A percentile compares a stretch with the other conserved stretches of the same genome.
Conservation (phyloP, 805 yeast genomes). For the Candida gorgasii region DNA sequence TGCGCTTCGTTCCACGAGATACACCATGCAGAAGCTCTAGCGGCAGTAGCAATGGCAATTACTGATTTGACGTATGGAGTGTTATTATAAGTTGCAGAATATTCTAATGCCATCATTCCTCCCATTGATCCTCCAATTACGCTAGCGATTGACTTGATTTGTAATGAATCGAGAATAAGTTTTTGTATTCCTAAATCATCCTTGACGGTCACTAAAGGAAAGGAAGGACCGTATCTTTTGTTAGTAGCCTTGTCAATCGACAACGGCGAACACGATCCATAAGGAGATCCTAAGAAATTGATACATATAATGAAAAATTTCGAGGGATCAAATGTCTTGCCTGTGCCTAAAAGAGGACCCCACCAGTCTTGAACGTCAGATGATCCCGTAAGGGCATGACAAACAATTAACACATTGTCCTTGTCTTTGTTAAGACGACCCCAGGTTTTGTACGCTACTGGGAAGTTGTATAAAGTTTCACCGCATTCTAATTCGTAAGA, state of each 20-base stretch:
- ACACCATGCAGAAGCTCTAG: slow-evolving; percentile 97
- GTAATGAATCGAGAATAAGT: slow-evolving; percentile 73
- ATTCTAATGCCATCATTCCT: slow-evolving; percentile 93
- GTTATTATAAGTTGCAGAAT: slow-evolving; percentile 64
- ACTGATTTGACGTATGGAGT: slow-evolving; percentile 64
- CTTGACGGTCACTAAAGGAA: slow-evolving; percentile 90
- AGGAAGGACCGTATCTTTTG: slow-evolving; percentile 85
- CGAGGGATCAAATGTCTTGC: slow-evolving; percentile 87
- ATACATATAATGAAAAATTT: slow-evolving; percentile 83
- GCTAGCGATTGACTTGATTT: slow-evolving; percentile 76
- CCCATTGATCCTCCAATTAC: slow-evolving; percentile 99
- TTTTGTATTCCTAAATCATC: slow-evolving; percentile 86
- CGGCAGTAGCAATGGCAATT: slow-evolving; percentile 89
- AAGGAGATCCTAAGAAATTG: slow-evolving; percentile 94
- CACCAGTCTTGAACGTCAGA: slow-evolving; percentile 98
- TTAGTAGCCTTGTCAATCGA: slow-evolving; percentile 77
- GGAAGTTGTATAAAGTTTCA: slow-evolving; percentile 67
- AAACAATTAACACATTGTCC: slow-evolving; percentile 82
- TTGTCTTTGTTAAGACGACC: slow-evolving; percentile 71
- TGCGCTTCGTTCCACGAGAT: slow-evolving; percentile 99
- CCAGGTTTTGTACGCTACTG: slow-evolving; percentile 96
- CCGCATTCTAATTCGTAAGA: slow-evolving; percentile 79
- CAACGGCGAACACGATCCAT: slow-evolving; percentile 92
- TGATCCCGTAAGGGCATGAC: slow-evolving; percentile 96
- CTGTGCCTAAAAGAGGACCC: slow-evolving; percentile 91